Evolutionary conservation across 208 protist genomes (phyloP).

Genomic region (Trypanosomatidae sp.): DNA sequence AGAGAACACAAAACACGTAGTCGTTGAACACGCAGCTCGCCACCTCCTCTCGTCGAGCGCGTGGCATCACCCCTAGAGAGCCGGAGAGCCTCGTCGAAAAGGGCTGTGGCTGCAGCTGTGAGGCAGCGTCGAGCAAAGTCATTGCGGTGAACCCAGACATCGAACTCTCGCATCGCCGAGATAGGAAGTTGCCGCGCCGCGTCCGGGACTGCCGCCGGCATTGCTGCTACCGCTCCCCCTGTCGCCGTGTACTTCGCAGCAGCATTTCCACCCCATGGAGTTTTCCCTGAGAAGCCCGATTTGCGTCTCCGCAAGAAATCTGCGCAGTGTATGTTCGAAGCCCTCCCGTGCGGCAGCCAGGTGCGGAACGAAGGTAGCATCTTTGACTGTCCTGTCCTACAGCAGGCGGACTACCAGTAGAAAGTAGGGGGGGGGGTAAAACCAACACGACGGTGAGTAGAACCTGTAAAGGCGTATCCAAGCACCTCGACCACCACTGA

Average conservation of each 20-base stretch:
- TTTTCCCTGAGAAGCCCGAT: constrained; percentile 30
- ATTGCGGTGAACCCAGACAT: neutral
- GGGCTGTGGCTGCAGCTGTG: constrained; percentile 5
- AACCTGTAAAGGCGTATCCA: constrained; percentile 42
- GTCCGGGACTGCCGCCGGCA: neutral
- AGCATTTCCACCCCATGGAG: constrained; percentile 23
- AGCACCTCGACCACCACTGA: constrained; percentile 59
- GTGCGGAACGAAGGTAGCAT: constrained; percentile 26
- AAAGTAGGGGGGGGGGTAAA: constrained; percentile 49
- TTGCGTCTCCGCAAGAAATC: constrained; percentile 2
- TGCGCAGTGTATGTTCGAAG: constrained; percentile 22
- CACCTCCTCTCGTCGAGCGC: constrained; percentile 11
- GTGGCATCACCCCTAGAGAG: constrained; percentile 12
- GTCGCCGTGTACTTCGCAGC: constrained; percentile 1
- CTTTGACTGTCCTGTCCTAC: constrained; percentile 40
- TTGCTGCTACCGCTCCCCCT: neutral
- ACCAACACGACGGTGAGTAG: constrained; percentile 33
- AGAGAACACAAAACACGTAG: constrained; percentile 53
- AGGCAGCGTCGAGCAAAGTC: neutral
- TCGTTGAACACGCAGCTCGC: constrained; percentile 26
- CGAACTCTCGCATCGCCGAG: neutral
- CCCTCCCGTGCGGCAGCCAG: constrained; percentile 17
- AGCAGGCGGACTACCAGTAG: constrained; percentile 50
- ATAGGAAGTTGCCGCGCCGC: neutral
- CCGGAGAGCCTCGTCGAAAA: constrained; percentile 7